A percentile compares a stretch with the other conserved stretches of the same genome.
Conservation (phyloP, 805 yeast species). For the Diddensiella caesifluorescens region DNA sequence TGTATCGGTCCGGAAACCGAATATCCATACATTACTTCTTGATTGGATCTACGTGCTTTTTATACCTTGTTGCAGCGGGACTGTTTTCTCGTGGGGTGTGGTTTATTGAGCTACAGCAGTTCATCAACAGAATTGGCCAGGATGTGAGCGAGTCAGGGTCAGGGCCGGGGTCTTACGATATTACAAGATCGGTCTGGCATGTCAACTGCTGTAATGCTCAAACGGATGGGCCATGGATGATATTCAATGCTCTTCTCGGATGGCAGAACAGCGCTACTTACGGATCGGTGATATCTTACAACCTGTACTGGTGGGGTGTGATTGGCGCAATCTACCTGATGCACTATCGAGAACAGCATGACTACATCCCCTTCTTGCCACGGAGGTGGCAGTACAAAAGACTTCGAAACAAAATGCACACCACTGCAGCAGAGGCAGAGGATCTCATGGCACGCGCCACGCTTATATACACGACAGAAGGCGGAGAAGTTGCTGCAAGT, state of each 20-base stretch:
- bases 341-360: conserved; percentile 50
- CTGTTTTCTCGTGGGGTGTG: conserved; percentile 81
- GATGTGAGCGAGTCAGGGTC: conserved; percentile 86
- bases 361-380: conserved; percentile 59
- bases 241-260: conserved; percentile 80
- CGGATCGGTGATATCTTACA: conserved; percentile 74
- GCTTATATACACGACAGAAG: conserved; percentile 9
- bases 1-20: conserved; percentile 76
- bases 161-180: conserved; percentile 91
- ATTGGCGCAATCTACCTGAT: conserved; percentile 43
- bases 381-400: conserved; percentile 48
- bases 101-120: conserved; percentile 78
- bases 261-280: conserved; percentile 95
- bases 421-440: conserved; percentile 8
- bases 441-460: conserved; percentile 13
- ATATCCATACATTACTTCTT: conserved; percentile 70
- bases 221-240: conserved; percentile 91
- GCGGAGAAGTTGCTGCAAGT: too few relatives aligned
- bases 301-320: conserved; percentile 58
- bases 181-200: conserved; percentile 79
- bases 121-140: conserved; percentile 71
- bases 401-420: background rate
- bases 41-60: conserved; percentile 68
- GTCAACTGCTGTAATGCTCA: conserved; percentile 92
- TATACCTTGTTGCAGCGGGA: conserved; percentile 84